Conservation (phyloP, 1,284 basidiomycete genomes). For the Ganoderma resinaceum region DNA sequence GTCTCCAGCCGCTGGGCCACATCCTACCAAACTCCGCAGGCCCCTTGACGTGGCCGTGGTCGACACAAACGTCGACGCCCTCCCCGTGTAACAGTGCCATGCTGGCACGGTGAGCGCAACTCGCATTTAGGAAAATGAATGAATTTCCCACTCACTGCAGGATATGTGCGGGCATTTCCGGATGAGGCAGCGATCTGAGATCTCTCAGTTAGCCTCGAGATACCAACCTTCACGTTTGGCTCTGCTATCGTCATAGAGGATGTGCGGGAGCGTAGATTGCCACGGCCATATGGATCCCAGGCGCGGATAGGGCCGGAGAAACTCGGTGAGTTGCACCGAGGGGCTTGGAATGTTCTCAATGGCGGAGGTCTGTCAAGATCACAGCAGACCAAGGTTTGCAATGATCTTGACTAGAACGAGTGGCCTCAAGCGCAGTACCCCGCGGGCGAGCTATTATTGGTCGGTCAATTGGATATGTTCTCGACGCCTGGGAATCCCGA, state of each 20-base stretch:
- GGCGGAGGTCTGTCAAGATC: slow-evolving; percentile 9
- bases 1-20: not conserved
- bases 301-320: slow-evolving; percentile 1
- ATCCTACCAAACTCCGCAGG: slow-evolving; percentile 1
- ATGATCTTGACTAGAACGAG: slow-evolving; percentile 17
- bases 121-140: slow-evolving; percentile 2
- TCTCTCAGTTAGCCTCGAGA: slow-evolving; percentile 15
- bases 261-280: slow-evolving; percentile 1
- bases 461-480: slow-evolving; percentile 10
- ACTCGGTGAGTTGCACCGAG: slow-evolving; percentile 1
- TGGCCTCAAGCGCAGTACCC: slow-evolving; percentile 8
- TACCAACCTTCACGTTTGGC: slow-evolving; percentile 9
- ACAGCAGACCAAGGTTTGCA: slow-evolving; percentile 5
- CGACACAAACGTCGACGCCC: not conserved
- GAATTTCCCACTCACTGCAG: slow-evolving; percentile 4
- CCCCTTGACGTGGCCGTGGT: not conserved
- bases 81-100: not conserved
- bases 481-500: slow-evolving; percentile 15
- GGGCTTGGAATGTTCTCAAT: not conserved
- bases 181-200: slow-evolving; percentile 5
- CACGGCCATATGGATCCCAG: not conserved
- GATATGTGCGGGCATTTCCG: not conserved
- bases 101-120: not conserved
- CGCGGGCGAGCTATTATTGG: not conserved
- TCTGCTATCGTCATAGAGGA: slow-evolving; percentile 8